Conservation (phyloP, 2,329 filamentous ascomycete genomes). For the Aspergillus sergii region DNA sequence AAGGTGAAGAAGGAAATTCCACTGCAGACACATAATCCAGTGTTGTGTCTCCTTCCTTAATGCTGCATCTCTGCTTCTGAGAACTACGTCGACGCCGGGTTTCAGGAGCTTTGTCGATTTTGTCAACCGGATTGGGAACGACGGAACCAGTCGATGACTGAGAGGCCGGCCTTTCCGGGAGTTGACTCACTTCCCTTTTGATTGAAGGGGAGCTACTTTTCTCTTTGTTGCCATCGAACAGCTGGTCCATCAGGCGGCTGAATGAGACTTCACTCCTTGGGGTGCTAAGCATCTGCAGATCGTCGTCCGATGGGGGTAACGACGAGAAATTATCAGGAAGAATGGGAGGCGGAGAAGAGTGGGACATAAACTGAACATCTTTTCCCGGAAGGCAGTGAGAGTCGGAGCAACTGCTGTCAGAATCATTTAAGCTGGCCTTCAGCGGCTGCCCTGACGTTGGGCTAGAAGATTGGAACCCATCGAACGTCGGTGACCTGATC, state of each 20-base stretch:
- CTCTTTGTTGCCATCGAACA: slow-evolving; percentile 1
- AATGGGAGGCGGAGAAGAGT: slow-evolving; percentile 13
- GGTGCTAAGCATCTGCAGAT: slow-evolving; percentile 20
- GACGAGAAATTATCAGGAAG: slow-evolving; percentile 3
- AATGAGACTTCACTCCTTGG: slow-evolving; percentile 13
- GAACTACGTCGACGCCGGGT: slow-evolving; percentile 13
- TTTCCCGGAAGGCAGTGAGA: not conserved
- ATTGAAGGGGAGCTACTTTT: not conserved
- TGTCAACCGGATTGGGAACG: slow-evolving; percentile 37
- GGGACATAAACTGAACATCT: slow-evolving; percentile 6
- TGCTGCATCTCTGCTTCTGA: slow-evolving; percentile 2
- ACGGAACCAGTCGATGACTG: slow-evolving; percentile 12
- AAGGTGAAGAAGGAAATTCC: slow-evolving; percentile 16
- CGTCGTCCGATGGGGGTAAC: slow-evolving; percentile 7
- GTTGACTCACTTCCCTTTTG: not conserved
- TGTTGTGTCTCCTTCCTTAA: slow-evolving; percentile 6
- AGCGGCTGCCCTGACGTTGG: slow-evolving; percentile 1
- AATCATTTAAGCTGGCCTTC: not conserved
- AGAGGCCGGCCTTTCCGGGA: slow-evolving; percentile 4
- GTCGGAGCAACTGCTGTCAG: slow-evolving; percentile 4
- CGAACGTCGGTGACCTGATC: slow-evolving; percentile 23
- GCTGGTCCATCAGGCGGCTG: slow-evolving; percentile 12
- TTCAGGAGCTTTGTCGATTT: slow-evolving; percentile 28
- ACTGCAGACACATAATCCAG: slow-evolving; percentile 9
- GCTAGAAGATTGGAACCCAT: slow-evolving; percentile 19